phyloP scores from a whole-genome alignment of 2,329 filamentous ascomycete species.

The Fusarium brachygibbosum region DNA sequence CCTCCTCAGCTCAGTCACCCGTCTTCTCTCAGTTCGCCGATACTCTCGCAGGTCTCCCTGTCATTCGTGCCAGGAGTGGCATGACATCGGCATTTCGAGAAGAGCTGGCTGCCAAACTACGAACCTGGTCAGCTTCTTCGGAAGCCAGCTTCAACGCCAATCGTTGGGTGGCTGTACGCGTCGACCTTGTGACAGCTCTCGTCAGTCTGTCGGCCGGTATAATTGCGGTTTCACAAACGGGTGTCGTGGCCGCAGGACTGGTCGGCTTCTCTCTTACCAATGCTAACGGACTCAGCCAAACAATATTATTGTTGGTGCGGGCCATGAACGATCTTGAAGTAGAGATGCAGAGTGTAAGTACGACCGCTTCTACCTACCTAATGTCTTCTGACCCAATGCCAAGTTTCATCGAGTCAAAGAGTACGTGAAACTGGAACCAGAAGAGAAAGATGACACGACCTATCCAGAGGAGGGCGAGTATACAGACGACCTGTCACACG shows the following conservation, averaged over 20 bases:
- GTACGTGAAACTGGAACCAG: conserved; percentile 60
- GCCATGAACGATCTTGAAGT: conserved; percentile 69
- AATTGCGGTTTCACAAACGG: conserved; percentile 64
- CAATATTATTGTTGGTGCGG: conserved; percentile 66
- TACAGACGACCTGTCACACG: conserved; percentile 55
- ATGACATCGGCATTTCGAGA: conserved; percentile 63
- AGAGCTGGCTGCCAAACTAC: conserved; percentile 65
- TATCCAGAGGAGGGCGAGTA: conserved; percentile 58
- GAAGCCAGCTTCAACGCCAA: conserved; percentile 69
- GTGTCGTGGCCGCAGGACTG: conserved; percentile 63
- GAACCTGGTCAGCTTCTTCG: conserved; percentile 60
- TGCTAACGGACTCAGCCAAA: conserved; percentile 66
- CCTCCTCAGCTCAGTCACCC: conserved; percentile 64
- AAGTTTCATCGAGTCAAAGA: conserved; percentile 65
- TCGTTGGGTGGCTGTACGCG: conserved; percentile 68
- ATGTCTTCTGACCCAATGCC: conserved; percentile 30
- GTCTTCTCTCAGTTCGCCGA: conserved; percentile 70
- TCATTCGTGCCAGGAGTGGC: conserved; percentile 65
- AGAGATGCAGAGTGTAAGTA: conserved; percentile 67
- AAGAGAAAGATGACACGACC: conserved; percentile 59
- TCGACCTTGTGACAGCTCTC: conserved; percentile 67
- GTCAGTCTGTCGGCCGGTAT: conserved; percentile 65
- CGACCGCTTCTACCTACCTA: not conserved
- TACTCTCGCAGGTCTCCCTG: conserved; percentile 63
- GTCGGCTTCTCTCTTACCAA: conserved; percentile 70